Base-by-base conservation (phyloP, 306 rosid genomes). In the Vigna trinervia region DNA sequence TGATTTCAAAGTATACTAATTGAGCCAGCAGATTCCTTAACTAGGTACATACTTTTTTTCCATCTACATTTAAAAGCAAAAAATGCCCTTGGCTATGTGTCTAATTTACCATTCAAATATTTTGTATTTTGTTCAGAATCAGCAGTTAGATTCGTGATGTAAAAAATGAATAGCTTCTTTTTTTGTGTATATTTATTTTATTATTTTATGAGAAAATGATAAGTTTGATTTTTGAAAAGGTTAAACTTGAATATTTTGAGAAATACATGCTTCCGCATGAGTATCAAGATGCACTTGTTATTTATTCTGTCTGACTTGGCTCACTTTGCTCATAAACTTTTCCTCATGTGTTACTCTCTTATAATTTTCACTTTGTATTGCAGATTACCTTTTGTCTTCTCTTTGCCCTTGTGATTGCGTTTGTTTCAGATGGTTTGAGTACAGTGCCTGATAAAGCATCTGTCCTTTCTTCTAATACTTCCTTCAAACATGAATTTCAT, bases 351-450 rank as follows among this genome's bases (percentile, higher is more conserved):
- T 71, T 69, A 20, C 58, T 83, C 54, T 23, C 68, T 78, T 67
- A 83, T 75, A 63, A 59, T 59, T 52, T 58, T 67, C 64, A 69
- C 58, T 73, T 32, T 75, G 57, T 78, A 74, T 26, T 88, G 96
- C 96, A 95, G 98, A 95, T 92, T 81, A 88, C 88, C 59, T 90
- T 86, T 73, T 86, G 97, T 81, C 97, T 95, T 82, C 93, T 92
- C 13, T 95, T 90, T 84, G 88, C 98, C 54, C 85, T 90, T 68
- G 91, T 95, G 83, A 90, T 90, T 48, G 90, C 91, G 17, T 88
- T 95, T 15, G 56, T 95, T 63, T 95, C 98, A 20, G 98, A 95
- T 84, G 97, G 96, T 72, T 81, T 95, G 81, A 86, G 95, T 84
- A 89, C 95, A 57, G 89, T 86, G 73, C 97, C 95, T 15, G 94